Conservation (phyloP, 2,329 filamentous ascomycete genomes). For the Fusarium avenaceum region DNA sequence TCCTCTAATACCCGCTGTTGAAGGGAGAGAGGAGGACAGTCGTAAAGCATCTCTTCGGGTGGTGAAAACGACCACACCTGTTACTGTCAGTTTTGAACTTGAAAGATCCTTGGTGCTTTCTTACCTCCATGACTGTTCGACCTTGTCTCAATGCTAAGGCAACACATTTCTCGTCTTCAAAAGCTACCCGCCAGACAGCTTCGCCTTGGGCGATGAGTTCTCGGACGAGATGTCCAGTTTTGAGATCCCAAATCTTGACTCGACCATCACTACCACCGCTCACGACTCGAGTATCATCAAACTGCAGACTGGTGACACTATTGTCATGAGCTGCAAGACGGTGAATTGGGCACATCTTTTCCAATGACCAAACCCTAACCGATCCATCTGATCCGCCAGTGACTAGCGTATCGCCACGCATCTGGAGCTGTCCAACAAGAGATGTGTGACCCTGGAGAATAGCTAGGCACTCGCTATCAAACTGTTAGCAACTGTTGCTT, state of each 20-base stretch:
- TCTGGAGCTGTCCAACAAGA: conserved; percentile 94
- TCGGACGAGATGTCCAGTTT: conserved; percentile 88
- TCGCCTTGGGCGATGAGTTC: conserved; percentile 93
- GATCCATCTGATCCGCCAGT: conserved; percentile 97
- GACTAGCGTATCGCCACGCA: conserved; percentile 93
- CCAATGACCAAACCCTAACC: conserved; percentile 94
- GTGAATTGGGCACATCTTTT: conserved; percentile 92
- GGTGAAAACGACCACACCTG: conserved; percentile 97
- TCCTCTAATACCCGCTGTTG: conserved; percentile 63
- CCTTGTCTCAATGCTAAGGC: conserved; percentile 89
- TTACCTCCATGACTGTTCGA: conserved; percentile 97
- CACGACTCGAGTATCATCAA: conserved; percentile 94
- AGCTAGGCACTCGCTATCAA: conserved; percentile 79
- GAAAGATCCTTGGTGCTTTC: conserved; percentile 47
- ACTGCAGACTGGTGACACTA: conserved; percentile 96
- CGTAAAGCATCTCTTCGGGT: conserved; percentile 75
- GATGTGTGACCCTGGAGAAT: conserved; percentile 97
- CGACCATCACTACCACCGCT: conserved; percentile 97
- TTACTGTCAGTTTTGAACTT: conserved; percentile 48
- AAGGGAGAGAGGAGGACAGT: conserved; percentile 65
- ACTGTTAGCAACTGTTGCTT: conserved; percentile 50
- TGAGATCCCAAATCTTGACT: conserved; percentile 98
- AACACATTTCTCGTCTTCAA: conserved; percentile 98
- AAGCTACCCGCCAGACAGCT: conserved; percentile 97
- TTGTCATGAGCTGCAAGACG: conserved; percentile 97